Evolutionary conservation across 257 asterid species (phyloP).

Genomic region (Plectranthus barbatus): DNA sequence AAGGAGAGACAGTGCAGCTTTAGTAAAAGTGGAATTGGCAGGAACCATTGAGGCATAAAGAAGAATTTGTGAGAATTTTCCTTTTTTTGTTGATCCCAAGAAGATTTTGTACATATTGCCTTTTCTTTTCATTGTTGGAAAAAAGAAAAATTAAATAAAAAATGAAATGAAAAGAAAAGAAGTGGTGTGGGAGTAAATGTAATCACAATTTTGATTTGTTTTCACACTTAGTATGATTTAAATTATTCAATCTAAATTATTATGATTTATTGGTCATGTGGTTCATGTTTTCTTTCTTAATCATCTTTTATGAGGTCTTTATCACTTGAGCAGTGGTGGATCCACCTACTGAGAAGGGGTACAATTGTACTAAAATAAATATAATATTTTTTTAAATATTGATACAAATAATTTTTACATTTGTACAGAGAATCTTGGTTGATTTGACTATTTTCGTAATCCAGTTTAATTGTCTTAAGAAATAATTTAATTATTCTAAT

Average conservation of each 20-base stretch:
- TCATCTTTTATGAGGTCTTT: not conserved
- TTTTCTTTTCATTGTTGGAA: slow-evolving; percentile 8
- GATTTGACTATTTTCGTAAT: too few species aligned
- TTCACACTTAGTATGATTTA: not conserved
- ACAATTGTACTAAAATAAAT: too few species aligned
- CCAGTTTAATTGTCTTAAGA: too few species aligned
- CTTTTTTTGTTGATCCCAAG: slow-evolving; percentile 47
- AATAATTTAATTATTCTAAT: too few species aligned
- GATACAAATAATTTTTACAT: too few species aligned
- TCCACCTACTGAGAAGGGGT: too few species aligned
- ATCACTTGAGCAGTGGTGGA: too few species aligned
- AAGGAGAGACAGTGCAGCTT: slow-evolving; percentile 25
- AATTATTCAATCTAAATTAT: not conserved
- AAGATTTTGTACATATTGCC: slow-evolving; percentile 24
- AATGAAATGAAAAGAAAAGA: too few species aligned
- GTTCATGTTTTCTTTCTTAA: slow-evolving; percentile 10
- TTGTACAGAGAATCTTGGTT: too few species aligned
- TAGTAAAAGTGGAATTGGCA: slow-evolving; percentile 21
- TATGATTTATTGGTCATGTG: not conserved
- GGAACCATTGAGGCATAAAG: slow-evolving; percentile 27
- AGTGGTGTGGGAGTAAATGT: not conserved
- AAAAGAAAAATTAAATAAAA: too few species aligned
- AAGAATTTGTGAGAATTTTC: slow-evolving; percentile 16
- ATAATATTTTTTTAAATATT: too few species aligned
- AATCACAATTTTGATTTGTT: not conserved